These are phyloP conservation scores for Neurospora discreta DNA, from an alignment of 495 filamentous ascomycete genomes.

Conservation along the genomic window DNA sequence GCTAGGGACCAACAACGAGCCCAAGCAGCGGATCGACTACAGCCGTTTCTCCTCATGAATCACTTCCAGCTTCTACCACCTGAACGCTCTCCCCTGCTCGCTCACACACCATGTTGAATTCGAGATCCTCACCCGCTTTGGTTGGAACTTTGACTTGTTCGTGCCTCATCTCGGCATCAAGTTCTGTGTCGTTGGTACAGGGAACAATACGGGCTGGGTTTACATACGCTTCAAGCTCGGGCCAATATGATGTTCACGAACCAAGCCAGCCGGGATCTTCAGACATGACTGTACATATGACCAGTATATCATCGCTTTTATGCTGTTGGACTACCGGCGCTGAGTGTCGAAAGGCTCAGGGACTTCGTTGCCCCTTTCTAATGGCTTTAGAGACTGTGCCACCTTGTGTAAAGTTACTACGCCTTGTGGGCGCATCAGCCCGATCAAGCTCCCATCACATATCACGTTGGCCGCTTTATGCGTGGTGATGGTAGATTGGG, in stretches of 20 bases:
- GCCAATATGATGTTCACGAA: not conserved
- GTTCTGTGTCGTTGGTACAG: not conserved
- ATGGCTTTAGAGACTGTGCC: not conserved
- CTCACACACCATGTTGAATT: not conserved
- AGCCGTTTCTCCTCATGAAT: not conserved
- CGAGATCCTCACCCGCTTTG: not conserved
- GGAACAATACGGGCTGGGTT: not conserved
- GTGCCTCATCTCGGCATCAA: not conserved
- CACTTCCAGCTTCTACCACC: not conserved
- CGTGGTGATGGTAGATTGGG: not conserved
- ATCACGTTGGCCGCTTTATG: not conserved
- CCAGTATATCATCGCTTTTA: not conserved
- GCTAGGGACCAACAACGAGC: constrained; percentile 1
- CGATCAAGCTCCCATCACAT: not conserved
- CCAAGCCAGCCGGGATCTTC: not conserved
- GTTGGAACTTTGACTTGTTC: not conserved
- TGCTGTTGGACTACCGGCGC: not conserved
- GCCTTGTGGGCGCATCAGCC: not conserved
- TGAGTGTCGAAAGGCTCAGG: not conserved
- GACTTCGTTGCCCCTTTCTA: not conserved
- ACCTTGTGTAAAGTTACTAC: not conserved
- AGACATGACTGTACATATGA: not conserved
- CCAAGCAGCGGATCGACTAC: not conserved
- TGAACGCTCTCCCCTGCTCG: not conserved
- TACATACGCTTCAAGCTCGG: not conserved